Base-by-base conservation (phyloP, 2,329 filamentous ascomycete genomes). In the Coniochaeta hoffmannii region DNA sequence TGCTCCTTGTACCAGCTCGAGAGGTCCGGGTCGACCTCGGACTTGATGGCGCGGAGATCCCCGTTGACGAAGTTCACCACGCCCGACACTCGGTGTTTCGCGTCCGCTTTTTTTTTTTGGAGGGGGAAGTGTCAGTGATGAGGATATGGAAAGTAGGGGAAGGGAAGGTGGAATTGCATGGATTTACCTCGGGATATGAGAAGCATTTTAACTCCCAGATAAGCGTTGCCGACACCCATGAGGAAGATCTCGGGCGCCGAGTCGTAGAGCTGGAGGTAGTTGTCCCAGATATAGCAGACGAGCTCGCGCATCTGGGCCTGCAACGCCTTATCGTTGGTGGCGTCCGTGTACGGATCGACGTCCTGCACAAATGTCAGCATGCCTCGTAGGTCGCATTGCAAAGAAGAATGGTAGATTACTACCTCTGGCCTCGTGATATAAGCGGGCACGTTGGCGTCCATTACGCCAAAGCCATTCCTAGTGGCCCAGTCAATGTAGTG, bases 281-380 rank as follows among this genome's bases (percentile, higher is more conserved):
- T 99, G 63, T 97, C 92, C 94, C 94, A 99, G 14, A 99, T 76
- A 65, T 96, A 97, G 58, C 81, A 85, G 4, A 93, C 83, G 11
- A 97, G 75, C 58, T 93, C 86, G 59, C 88, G 84, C 0, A 82
- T 85, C 68, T 82, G 81, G 55, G 77, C 75, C 59, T 87, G 78
- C 8, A 83, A 66, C 1, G 69, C 71, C 53, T 69, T 71, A 61
- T 80, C 80, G 30, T 71, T 71, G 28, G 72, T 68, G 1, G 69
- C 65, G 0, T 76, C 73, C 2, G 72, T 77, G 58, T 72, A 77
- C 1, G 77, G 65, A 34, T 82, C 78, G 12, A 70, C 70, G 57
- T 82, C 79, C 70, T 77, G 51, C 19, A 7, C 38, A 26, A 52
- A 50, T 11, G 55, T 68, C 53, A 67, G 62, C 53, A 19, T 30